Percentiles rank a stretch among this genome's conserved stretches.
phyloP scores from a whole-genome alignment of 2,329 filamentous ascomycete species.

The Colletotrichum theobromicola region DNA sequence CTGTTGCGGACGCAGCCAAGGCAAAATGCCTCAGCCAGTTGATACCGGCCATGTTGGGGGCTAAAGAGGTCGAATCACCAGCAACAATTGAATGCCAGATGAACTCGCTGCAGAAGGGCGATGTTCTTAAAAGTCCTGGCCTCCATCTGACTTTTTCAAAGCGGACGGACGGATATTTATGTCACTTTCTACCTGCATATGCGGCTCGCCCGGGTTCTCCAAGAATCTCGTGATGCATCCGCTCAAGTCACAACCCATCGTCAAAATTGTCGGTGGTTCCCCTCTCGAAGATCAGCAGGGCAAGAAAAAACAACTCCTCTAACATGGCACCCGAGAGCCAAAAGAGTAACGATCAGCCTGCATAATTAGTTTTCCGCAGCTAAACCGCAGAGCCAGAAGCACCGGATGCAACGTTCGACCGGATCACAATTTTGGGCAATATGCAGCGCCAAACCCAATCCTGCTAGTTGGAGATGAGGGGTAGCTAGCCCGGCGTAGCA shows the following conservation, averaged over 20 bases:
- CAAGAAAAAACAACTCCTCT: not conserved
- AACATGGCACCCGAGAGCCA: not conserved
- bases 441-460: not conserved
- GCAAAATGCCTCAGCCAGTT: not conserved
- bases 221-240: not conserved
- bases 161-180: not conserved
- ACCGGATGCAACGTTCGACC: not conserved
- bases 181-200: not conserved
- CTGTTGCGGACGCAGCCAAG: not conserved
- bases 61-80: not conserved
- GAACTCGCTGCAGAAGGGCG: not conserved
- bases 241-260: not conserved
- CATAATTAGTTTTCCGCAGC: not conserved
- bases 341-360: not conserved
- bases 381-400: not conserved
- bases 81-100: not conserved
- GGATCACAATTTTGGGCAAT: not conserved
- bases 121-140: not conserved
- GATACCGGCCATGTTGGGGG: not conserved
- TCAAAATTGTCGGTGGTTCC: constrained; percentile 14
- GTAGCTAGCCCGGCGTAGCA: not conserved
- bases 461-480: not conserved
- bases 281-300: not conserved
- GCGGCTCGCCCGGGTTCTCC: not conserved
- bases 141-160: not conserved